Conservation (phyloP, 2,329 filamentous ascomycete species). For the Pyrenochaeta sp. region DNA sequence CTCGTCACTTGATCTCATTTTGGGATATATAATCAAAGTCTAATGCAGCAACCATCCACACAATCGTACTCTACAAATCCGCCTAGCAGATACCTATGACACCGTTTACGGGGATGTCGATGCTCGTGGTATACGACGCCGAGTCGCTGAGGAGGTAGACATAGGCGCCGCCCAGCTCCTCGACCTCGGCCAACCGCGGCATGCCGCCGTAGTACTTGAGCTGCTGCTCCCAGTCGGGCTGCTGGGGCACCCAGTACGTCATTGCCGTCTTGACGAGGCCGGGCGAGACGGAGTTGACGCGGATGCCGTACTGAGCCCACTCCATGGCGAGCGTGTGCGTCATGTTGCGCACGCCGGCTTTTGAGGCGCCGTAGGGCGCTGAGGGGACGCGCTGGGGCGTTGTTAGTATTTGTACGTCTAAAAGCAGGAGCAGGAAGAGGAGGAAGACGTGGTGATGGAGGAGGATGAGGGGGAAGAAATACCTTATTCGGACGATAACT, state of each 20-base stretch:
- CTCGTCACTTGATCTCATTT: neutral
- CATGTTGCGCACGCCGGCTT: conserved; percentile 56
- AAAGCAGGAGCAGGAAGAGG: neutral
- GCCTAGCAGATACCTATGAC: conserved; percentile 38
- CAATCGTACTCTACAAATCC: neutral
- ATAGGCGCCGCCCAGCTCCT: conserved; percentile 64
- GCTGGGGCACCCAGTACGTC: conserved; percentile 57
- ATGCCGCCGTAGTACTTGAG: conserved; percentile 67
- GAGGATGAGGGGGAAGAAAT: neutral
- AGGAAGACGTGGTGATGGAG: neutral
- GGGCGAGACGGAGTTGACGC: conserved; percentile 49
- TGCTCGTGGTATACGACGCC: conserved; percentile 59
- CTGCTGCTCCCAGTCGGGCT: conserved; percentile 63
- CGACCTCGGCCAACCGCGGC: conserved; percentile 60
- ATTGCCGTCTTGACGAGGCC: conserved; percentile 49
- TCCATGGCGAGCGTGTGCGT: conserved; percentile 52
- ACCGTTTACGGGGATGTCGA: conserved; percentile 57
- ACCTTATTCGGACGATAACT: conserved; percentile 56
- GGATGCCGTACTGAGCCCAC: conserved; percentile 48
- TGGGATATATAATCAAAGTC: neutral
- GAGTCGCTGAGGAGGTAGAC: conserved; percentile 64
- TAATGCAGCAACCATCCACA: neutral
- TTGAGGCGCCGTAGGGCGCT: conserved; percentile 54
- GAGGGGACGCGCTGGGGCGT: conserved; percentile 43
- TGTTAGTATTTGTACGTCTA: neutral